Evolutionary conservation across 805 yeast genomes (phyloP), one percentile per base, ranked within the genome.

Genomic region (Metschnikowia cubensis): DNA sequence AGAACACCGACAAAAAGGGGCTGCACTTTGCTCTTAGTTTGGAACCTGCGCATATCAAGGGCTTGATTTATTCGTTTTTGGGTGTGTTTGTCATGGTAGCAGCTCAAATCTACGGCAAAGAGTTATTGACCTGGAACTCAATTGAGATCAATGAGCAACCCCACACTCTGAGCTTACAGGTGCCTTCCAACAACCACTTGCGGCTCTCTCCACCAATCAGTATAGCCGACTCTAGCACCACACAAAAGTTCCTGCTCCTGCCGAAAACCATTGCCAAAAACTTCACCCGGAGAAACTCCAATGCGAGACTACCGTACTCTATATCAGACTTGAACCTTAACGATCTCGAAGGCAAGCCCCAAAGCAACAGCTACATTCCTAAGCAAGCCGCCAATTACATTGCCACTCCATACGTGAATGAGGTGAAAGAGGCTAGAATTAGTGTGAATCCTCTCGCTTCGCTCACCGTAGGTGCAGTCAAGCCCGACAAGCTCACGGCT

Each of bases 51-150:
- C 78, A 80, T 55, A 65, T 82, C 39, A 64, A 73, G 52, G 96
- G 97, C 5, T 67, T 88, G n/a, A 31, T 78, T 2, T 85, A 78
- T 60, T 92, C 96, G 11, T 68, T 84, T 8, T 51, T 81, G 31
- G 82, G 94, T 4, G 79, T 91, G 44, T 64, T 86, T 6, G 81
- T 89, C 17, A 89, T 90, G 71, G 96, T 92, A 4, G 80, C 83
- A 2, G 96, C 89, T 62, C 89, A 89, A 63, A 87, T 90, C 41
- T 89, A 88, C 66, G 90, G 94, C 35, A 90, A 90, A 68, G 84
- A 82, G 55, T 82, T 90, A 36, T 79, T 89, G 53, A 88, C 74
- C 1, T 69, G 75, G 74, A 91, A 35, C 67, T 60, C 57, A 7
- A 7, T 68, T 66, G 48, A n/a, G 13, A 11, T 61, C 58, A 14